Conservation (phyloP, 202 grass and related monocot genomes). For the Hordeum pubiflorum region DNA sequence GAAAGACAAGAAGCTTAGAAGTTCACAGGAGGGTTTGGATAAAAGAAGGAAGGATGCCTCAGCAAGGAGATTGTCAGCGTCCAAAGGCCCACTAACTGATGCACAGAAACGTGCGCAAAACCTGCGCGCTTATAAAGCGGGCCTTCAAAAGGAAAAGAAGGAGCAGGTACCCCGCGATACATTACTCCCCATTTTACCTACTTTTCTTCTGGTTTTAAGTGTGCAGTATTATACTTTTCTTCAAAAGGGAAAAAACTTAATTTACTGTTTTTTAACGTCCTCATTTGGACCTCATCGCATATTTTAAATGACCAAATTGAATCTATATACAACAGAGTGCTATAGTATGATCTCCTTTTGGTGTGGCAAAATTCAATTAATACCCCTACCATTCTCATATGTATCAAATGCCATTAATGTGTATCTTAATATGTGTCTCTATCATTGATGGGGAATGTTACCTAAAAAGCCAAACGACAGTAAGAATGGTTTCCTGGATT, state of each 20-base stretch:
- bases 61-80: slow-evolving; percentile 42
- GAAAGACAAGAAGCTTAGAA: slow-evolving; percentile 61
- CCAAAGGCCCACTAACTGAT: slow-evolving; percentile 53
- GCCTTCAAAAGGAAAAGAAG: slow-evolving; percentile 93
- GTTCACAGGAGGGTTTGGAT: slow-evolving; percentile 55
- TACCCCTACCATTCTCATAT: not conserved
- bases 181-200: not conserved
- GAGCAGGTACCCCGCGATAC: slow-evolving; percentile 45
- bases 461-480: too few relatives aligned
- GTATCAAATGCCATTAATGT: not conserved
- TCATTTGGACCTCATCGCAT: not conserved
- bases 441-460: too few relatives aligned
- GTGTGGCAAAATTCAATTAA: not conserved
- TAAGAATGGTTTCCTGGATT: too few relatives aligned
- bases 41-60: slow-evolving; percentile 64
- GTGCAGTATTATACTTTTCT: too few relatives aligned
- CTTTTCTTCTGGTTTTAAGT: not conserved
- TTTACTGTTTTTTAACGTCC: not conserved
- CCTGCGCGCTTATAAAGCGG: slow-evolving; percentile 74
- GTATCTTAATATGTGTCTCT: too few relatives aligned
- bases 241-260: not conserved
- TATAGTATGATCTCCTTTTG: not conserved
- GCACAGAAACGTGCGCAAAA: slow-evolving; percentile 94
- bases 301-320: slow-evolving; percentile 1
- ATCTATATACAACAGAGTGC: not conserved